Evolutionary conservation across 768 basidiomycete species (phyloP).

Genomic region (Infundibulicybe gibba): DNA sequence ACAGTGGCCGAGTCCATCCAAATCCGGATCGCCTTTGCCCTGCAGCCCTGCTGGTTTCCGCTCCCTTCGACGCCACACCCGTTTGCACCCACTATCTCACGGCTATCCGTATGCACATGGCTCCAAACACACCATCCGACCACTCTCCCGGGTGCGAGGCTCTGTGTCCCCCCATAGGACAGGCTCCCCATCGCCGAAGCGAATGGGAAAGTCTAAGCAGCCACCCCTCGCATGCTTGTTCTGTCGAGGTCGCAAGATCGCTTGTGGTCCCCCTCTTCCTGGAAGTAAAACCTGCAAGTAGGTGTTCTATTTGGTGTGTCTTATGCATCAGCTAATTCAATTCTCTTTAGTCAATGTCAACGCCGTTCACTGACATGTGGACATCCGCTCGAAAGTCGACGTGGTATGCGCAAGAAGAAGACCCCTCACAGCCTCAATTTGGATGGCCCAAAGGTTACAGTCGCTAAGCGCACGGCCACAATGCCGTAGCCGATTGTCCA

Average conservation of each 20-base stretch:
- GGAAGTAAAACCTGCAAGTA: too few relatives aligned
- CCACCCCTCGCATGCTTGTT: conserved; percentile 62
- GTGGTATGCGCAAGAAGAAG: conserved; percentile 54
- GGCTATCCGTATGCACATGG: background rate
- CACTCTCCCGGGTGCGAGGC: background rate
- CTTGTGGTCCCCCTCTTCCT: too few relatives aligned
- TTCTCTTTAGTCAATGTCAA: too few relatives aligned
- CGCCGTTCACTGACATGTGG: too few relatives aligned
- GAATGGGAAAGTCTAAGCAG: conserved; percentile 43
- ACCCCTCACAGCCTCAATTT: conserved; percentile 10
- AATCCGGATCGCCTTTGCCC: background rate
- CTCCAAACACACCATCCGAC: too few relatives aligned
- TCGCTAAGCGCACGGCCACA: conserved; percentile 6
- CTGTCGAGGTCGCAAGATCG: too few relatives aligned
- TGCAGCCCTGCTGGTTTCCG: background rate
- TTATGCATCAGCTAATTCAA: conserved; percentile 18
- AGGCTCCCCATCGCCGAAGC: conserved; percentile 22
- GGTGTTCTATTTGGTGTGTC: too few relatives aligned
- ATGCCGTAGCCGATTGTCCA: background rate
- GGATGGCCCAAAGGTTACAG: conserved; percentile 16
- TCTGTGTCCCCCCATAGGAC: conserved; percentile 14
- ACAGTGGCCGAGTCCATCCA: too few relatives aligned
- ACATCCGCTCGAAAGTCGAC: too few relatives aligned
- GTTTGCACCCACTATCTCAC: background rate
- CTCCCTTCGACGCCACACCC: too few relatives aligned